A percentile compares a stretch with the other conserved stretches of the same genome.
These are phyloP conservation scores for Lodderomyces beijingensis DNA, from an alignment of 1,139 yeast genomes.

Conservation along the genomic window DNA sequence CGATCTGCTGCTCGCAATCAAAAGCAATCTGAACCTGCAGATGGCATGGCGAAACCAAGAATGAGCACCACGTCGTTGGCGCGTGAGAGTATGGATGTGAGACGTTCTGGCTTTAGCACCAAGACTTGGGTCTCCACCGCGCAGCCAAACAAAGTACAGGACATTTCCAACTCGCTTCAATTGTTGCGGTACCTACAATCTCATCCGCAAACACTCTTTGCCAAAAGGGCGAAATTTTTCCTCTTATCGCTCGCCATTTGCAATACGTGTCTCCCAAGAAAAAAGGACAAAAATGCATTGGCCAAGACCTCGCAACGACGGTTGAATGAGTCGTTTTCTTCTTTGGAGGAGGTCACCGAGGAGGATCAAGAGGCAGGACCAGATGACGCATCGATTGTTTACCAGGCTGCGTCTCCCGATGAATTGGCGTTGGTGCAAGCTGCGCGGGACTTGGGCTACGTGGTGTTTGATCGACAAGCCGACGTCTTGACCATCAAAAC, in stretches of 20 bases:
- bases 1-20: background rate
- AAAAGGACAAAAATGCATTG: slow-evolving; percentile 9
- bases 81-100: slow-evolving; percentile 22
- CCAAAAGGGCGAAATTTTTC: slow-evolving; percentile 75
- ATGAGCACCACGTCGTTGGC: slow-evolving; percentile 33
- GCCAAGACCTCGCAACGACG: background rate
- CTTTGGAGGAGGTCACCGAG: slow-evolving; percentile 13
- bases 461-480: slow-evolving; percentile 66
- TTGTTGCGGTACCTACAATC: slow-evolving; percentile 65
- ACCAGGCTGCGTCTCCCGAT: slow-evolving; percentile 95
- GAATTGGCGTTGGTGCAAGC: slow-evolving; percentile 91
- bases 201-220: slow-evolving; percentile 66
- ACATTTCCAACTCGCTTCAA: slow-evolving; percentile 39
- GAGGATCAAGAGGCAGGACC: slow-evolving; percentile 5
- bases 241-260: slow-evolving; percentile 80
- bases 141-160: slow-evolving; percentile 30
- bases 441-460: slow-evolving; percentile 89
- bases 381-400: slow-evolving; percentile 53
- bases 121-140: slow-evolving; percentile 35
- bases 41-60: slow-evolving; percentile 10
- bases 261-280: slow-evolving; percentile 79
- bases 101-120: slow-evolving; percentile 16
- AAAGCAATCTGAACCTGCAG: background rate
- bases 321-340: slow-evolving; percentile 11
- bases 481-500: slow-evolving; percentile 62